Evolutionary conservation across 1,284 basidiomycete genomes (phyloP).

Genomic region (Cryptococcus floricola): DNA sequence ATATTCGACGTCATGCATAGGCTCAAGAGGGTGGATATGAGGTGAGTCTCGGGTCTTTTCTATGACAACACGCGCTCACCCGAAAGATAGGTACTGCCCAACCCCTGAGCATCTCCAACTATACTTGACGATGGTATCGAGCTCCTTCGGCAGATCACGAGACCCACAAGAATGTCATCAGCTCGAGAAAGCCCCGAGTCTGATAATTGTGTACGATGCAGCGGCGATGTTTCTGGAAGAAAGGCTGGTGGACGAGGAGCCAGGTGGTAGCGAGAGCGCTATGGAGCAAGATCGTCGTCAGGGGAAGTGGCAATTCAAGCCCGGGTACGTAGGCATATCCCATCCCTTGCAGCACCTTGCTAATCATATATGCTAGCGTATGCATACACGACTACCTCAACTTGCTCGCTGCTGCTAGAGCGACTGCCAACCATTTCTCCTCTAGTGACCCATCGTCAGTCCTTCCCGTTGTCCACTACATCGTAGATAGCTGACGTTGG

Average conservation of each 20-base stretch:
- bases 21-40: slow-evolving; percentile 29
- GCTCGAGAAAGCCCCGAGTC: slow-evolving; percentile 10
- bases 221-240: slow-evolving; percentile 24
- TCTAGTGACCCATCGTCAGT: slow-evolving; percentile 17
- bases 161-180: neutral
- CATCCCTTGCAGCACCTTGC: neutral
- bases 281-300: neutral
- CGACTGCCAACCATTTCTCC: slow-evolving; percentile 22
- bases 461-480: neutral
- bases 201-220: slow-evolving; percentile 37
- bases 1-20: slow-evolving; percentile 12
- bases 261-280: neutral
- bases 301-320: slow-evolving; percentile 6
- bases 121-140: slow-evolving; percentile 27
- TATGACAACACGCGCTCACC: neutral
- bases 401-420: slow-evolving; percentile 23
- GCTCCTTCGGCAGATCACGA: neutral
- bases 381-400: slow-evolving; percentile 35
- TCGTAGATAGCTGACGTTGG: neutral
- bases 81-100: slow-evolving; percentile 26
- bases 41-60: slow-evolving; percentile 12
- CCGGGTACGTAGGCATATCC: slow-evolving; percentile 9
- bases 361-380: slow-evolving; percentile 15
- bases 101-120: slow-evolving; percentile 26
- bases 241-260: neutral